Conservation (phyloP, 805 yeast genomes). For the Ogataea neopini region DNA sequence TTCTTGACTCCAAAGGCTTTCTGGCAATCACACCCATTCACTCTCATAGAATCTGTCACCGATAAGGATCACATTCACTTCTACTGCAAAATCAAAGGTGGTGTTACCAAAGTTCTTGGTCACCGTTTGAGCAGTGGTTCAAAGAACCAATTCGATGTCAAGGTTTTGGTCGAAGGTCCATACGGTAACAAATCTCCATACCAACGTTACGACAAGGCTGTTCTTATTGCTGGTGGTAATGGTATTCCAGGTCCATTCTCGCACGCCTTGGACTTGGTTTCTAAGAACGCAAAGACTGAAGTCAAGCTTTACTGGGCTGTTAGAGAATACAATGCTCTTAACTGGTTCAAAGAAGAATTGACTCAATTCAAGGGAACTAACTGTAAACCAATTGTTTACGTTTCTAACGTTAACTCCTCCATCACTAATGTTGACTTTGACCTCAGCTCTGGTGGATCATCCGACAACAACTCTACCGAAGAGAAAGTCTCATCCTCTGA, state of each 20-base stretch:
- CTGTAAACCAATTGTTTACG: conserved; percentile 42
- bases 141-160: conserved; percentile 33
- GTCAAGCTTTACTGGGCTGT: conserved; percentile 65
- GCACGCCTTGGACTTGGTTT: conserved; percentile 39
- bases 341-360: conserved; percentile 51
- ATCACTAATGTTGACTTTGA: conserved; percentile 12
- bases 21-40: conserved; percentile 63
- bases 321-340: conserved; percentile 50
- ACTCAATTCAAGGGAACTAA: conserved; percentile 35
- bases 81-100: conserved; percentile 55
- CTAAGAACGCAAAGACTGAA: conserved; percentile 33
- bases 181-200: conserved; percentile 61
- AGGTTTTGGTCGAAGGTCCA: conserved; percentile 64
- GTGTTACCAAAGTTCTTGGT: conserved; percentile 50
- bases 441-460: neutral
- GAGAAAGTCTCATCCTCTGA: conserved; percentile 17
- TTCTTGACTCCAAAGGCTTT: conserved; percentile 52
- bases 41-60: conserved; percentile 44
- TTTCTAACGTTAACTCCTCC: conserved; percentile 37
- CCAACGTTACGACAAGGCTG: conserved; percentile 51
- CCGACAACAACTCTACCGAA: conserved; percentile 12
- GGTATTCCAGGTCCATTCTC: conserved; percentile 65
- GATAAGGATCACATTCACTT: conserved; percentile 41
- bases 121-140: conserved; percentile 30
- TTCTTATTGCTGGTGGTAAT: conserved; percentile 71